These are phyloP conservation scores for Pilaira anomala DNA, from an alignment of 192 early-diverging fungal genomes.

Conservation along the genomic window DNA sequence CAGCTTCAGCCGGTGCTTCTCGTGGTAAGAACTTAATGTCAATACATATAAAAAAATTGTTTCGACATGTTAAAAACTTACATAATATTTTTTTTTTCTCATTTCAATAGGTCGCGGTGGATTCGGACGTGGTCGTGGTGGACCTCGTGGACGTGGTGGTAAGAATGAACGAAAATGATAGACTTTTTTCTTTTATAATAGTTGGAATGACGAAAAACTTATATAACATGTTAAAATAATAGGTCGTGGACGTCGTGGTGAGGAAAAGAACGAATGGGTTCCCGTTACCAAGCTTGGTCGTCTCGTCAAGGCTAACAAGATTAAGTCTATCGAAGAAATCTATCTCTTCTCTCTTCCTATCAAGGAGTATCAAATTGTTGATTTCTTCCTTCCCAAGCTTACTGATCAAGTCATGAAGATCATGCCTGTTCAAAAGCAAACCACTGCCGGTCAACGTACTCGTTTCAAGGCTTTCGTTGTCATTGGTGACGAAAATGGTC, in stretches of 20 bases:
- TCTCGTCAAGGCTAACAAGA: conserved; percentile 96
- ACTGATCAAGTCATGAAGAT: conserved; percentile 99
- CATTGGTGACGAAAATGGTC: conserved; percentile 95
- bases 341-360: conserved; percentile 98
- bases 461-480: conserved; percentile 99
- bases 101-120: conserved; percentile 77
- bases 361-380: conserved; percentile 99
- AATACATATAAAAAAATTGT: not conserved
- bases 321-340: conserved; percentile 96
- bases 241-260: conserved; percentile 78
- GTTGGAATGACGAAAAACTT: not conserved
- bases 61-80: conserved; percentile 1
- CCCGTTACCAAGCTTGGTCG: conserved; percentile 99
- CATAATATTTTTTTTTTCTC: not conserved
- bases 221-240: conserved; percentile 15
- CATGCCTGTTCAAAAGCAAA: conserved; percentile 99
- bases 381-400: conserved; percentile 90
- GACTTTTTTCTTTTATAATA: not conserved
- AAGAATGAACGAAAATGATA: conserved; percentile 40
- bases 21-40: conserved; percentile 42
- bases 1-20: conserved; percentile 69
- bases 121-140: conserved; percentile 76
- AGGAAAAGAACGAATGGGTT: conserved; percentile 80
- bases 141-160: conserved; percentile 69
- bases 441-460: conserved; percentile 98